A percentile compares a stretch with the other conserved stretches of the same genome.
phyloP scores from a whole-genome alignment of 768 basidiomycete genomes.

The Hygrocybe punicea region DNA sequence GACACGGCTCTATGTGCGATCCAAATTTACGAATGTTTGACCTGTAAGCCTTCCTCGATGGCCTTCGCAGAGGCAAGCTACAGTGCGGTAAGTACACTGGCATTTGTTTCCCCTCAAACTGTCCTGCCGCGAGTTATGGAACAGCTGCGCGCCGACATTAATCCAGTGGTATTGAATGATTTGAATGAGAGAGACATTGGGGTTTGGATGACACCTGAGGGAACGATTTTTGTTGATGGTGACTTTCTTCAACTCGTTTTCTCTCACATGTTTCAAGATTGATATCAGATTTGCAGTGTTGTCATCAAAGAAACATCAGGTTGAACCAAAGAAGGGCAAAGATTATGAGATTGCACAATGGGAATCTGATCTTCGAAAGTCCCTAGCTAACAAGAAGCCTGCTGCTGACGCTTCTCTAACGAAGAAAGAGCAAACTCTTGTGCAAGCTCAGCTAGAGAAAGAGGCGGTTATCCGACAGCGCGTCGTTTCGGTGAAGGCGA shows the following conservation, averaged over 20 bases:
- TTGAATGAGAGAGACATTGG: conserved; percentile 73
- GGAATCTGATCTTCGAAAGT: conserved; percentile 91
- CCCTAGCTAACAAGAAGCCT: conserved; percentile 77
- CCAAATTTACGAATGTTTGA: background rate
- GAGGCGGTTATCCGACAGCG: conserved; percentile 65
- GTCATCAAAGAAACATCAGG: conserved; percentile 53
- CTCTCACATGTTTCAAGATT: conserved; percentile 1
- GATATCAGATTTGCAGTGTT: conserved; percentile 49
- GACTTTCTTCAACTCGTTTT: conserved; percentile 11
- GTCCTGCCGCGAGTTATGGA: conserved; percentile 69
- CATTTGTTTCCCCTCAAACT: conserved; percentile 70
- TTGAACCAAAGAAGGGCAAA: conserved; percentile 67
- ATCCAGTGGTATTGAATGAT: conserved; percentile 51
- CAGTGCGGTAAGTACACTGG: conserved; percentile 67
- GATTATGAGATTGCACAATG: conserved; percentile 87
- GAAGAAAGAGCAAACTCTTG: conserved; percentile 81
- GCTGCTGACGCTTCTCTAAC: conserved; percentile 52
- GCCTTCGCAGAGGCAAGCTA: conserved; percentile 68
- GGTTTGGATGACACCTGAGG: conserved; percentile 84
- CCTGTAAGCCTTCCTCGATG: conserved; percentile 25
- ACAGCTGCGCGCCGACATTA: conserved; percentile 65
- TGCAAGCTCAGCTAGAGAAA: conserved; percentile 78
- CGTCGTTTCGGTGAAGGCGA: conserved; percentile 52
- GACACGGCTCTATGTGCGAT: background rate
- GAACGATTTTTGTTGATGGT: conserved; percentile 81